A percentile compares a stretch with the other conserved stretches of the same genome.
Conservation (phyloP, 202 grass and related monocot species). For the Zizania palustris region DNA sequence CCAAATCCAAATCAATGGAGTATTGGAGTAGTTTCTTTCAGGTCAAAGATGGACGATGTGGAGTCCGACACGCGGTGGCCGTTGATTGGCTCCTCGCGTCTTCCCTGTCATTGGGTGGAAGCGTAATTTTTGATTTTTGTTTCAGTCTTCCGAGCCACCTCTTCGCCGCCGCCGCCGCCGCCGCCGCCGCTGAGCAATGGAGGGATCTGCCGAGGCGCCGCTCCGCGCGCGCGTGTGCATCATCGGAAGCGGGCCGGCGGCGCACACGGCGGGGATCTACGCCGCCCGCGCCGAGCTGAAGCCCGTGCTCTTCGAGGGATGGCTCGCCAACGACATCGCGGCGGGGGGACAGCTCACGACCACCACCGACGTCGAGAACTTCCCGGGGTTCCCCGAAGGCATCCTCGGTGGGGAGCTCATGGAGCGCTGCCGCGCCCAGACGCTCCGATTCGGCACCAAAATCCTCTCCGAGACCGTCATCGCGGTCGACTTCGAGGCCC, state of each 20-base stretch:
- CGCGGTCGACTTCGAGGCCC: constrained; percentile 57
- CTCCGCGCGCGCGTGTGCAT: constrained; percentile 82
- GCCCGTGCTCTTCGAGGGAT: constrained; percentile 91
- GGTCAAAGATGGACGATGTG: not conserved
- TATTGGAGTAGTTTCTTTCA: not conserved
- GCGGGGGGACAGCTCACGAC: constrained; percentile 94
- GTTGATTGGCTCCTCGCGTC: too few relatives aligned
- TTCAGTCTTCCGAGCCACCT: constrained; percentile 13
- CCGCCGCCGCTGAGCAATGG: constrained; percentile 42
- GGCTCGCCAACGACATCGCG: constrained; percentile 92
- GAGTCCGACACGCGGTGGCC: too few relatives aligned
- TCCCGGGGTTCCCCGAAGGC: constrained; percentile 77
- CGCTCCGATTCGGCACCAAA: constrained; percentile 60
- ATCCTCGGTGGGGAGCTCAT: constrained; percentile 79
- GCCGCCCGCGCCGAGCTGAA: constrained; percentile 85
- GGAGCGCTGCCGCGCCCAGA: constrained; percentile 72
- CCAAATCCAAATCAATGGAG: too few relatives aligned
- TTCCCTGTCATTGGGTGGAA: not conserved
- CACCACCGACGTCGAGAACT: constrained; percentile 97
- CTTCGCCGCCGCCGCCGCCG: constrained; percentile 35
- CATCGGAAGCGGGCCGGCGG: constrained; percentile 88
- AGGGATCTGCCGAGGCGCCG: constrained; percentile 43
- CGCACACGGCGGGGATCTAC: constrained; percentile 95
- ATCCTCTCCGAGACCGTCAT: constrained; percentile 82
- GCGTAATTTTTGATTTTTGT: not conserved